Base-by-base conservation (phyloP, 768 basidiomycete species). In the Cystobasidium ongulense region DNA sequence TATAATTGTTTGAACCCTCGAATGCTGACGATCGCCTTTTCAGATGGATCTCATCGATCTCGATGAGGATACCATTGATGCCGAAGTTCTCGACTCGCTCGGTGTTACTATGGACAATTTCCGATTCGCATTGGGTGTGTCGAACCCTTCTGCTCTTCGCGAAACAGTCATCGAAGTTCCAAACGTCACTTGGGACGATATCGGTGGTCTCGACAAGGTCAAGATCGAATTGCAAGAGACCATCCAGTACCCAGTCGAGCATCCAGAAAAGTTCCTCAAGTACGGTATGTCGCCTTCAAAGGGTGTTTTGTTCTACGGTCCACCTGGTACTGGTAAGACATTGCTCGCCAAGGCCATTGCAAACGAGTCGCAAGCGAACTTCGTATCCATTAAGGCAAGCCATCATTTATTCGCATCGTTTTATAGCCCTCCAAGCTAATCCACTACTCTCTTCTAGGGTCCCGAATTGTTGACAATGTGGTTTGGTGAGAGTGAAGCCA, bases 41-140 rank as follows among this genome's bases (percentile, higher is more conserved):
- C 57, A 99, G 87, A 98, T 99, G 95, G 96, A 98, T 75, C 75
- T 78, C 27, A 79, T 95, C 76, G 92, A 94, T 81, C 86, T 95
- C 35, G 92, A 93, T 76, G 91, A 95, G 82, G 96, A 99, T 80
- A 97, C 95, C 63, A 99, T 99, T 80, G 96, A 99, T 79, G 96
- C 96, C 8, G 96, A 99, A 82, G 95, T 99, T 1, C 89, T 99
- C 68, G 96, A 99, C 82, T 91, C 94, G 5, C 90, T 99, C 63
- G 96, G 96, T 77, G 94, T 99, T 77, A 99, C 96, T 33, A 97
- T 97, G 95, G 96, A 99, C 80, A 98, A 98, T 86, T 98, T 98
- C 92, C 89, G 95, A 74, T 98, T 97, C 82, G 96, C 96, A 1
- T 89, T 99, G 71, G 96, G 96, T 73, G 88, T 89, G 31, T 95